phyloP scores from a whole-genome alignment of 768 basidiomycete genomes.

The Macrocybe gigantea region DNA sequence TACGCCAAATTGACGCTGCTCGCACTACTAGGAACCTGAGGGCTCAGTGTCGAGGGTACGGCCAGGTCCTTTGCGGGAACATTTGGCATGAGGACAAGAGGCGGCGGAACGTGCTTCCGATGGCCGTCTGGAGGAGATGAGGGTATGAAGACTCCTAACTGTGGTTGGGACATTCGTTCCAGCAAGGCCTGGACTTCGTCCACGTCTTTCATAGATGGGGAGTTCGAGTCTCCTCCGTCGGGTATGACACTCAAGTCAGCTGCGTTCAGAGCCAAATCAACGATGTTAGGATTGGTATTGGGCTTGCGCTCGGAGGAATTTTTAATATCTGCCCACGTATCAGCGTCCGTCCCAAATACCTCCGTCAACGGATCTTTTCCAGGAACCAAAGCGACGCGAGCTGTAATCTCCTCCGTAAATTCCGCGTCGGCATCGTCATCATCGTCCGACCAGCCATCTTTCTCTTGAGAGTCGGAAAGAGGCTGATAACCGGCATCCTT shows the following conservation, averaged over 20 bases:
- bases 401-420: conserved; percentile 31
- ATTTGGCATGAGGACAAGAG: conserved; percentile 44
- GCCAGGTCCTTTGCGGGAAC: conserved; percentile 21
- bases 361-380: conserved; percentile 49
- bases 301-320: conserved; percentile 20
- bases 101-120: conserved; percentile 50
- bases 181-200: conserved; percentile 37
- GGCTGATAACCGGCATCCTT: conserved; percentile 24
- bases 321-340: conserved; percentile 55
- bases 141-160: conserved; percentile 31
- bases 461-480: conserved; percentile 30
- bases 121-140: conserved; percentile 24
- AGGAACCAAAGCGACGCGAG: conserved; percentile 27
- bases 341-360: conserved; percentile 61
- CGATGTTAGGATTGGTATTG: conserved; percentile 38
- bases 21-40: conserved; percentile 24
- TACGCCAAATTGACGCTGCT: conserved; percentile 41
- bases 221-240: conserved; percentile 17
- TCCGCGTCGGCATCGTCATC: conserved; percentile 22
- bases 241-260: conserved; percentile 26
- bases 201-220: conserved; percentile 26
- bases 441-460: conserved; percentile 25
- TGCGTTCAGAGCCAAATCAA: conserved; percentile 47
- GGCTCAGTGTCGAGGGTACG: conserved; percentile 29
- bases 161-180: conserved; percentile 32